phyloP scores from a whole-genome alignment of 2,329 filamentous ascomycete species.

The Thyridium curvatum region DNA sequence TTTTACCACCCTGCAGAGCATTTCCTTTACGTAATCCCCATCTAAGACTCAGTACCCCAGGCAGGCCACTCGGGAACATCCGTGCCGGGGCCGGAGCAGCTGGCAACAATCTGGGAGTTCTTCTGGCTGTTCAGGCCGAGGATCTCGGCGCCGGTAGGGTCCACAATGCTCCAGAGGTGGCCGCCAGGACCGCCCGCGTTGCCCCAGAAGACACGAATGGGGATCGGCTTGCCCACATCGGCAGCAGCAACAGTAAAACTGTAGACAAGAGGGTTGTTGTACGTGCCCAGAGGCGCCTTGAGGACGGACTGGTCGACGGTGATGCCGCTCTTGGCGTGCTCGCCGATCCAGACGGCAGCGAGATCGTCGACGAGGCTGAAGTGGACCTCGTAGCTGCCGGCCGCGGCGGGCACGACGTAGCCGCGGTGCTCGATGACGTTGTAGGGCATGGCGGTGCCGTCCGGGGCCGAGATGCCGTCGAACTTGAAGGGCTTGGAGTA shows the following conservation, averaged over 20 bases:
- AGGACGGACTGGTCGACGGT: not conserved
- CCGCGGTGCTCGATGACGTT: slow-evolving; percentile 32
- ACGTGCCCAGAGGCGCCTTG: not conserved
- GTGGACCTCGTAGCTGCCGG: not conserved
- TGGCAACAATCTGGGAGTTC: not conserved
- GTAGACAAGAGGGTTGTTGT: not conserved
- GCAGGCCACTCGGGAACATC: not conserved
- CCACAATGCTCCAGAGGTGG: not conserved
- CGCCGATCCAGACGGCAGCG: not conserved
- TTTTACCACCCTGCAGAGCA: too few species aligned
- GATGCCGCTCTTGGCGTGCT: not conserved
- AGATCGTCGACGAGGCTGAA: not conserved
- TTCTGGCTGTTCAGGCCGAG: not conserved
- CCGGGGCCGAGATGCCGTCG: not conserved
- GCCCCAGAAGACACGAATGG: not conserved
- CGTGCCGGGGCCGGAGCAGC: not conserved
- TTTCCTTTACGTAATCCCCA: too few species aligned
- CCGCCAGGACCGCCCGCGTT: not conserved
- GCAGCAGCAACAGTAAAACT: not conserved
- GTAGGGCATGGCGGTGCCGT: not conserved
- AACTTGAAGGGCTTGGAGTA: not conserved
- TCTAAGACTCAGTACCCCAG: too few species aligned
- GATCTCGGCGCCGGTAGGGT: slow-evolving; percentile 1
- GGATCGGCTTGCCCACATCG: not conserved
- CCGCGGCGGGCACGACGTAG: slow-evolving; percentile 19